phyloP scores from a whole-genome alignment of 2,329 filamentous ascomycete genomes.

The Paraconiothyrium sp. region DNA sequence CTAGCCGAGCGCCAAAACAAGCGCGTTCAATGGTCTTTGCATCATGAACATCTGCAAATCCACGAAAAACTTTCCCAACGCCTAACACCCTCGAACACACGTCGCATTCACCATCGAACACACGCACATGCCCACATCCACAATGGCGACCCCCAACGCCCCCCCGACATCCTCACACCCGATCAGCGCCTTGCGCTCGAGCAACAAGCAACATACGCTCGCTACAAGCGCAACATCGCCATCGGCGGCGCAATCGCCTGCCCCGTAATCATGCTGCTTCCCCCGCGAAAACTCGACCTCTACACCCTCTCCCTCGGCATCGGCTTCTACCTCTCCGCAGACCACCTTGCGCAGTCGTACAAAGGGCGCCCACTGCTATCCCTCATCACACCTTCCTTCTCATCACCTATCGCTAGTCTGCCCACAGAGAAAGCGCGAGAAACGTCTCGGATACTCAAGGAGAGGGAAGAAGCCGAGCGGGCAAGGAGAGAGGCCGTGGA shows the following conservation, averaged over 20 bases:
- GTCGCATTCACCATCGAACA: not conserved
- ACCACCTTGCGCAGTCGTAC: constrained; percentile 57
- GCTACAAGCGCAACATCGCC: constrained; percentile 56
- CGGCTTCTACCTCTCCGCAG: constrained; percentile 60
- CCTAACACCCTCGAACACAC: not conserved
- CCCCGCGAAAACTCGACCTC: constrained; percentile 69
- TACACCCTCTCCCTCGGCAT: constrained; percentile 65
- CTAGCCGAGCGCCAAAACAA: constrained; percentile 33
- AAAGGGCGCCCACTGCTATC: constrained; percentile 50
- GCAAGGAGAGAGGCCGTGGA: constrained; percentile 44
- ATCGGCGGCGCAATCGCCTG: constrained; percentile 61
- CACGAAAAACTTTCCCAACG: not conserved
- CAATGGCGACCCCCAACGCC: constrained; percentile 38
- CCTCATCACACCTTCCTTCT: constrained; percentile 24
- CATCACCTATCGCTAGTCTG: constrained; percentile 25
- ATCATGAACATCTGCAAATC: constrained; percentile 38
- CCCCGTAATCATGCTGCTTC: constrained; percentile 64
- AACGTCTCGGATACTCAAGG: constrained; percentile 47
- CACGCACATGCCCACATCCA: constrained; percentile 14
- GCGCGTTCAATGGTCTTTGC: constrained; percentile 28
- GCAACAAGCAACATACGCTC: constrained; percentile 40
- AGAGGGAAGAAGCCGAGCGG: constrained; percentile 45
- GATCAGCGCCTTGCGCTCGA: constrained; percentile 47
- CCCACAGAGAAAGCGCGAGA: constrained; percentile 51
- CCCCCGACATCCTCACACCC: constrained; percentile 41